Base-by-base conservation (phyloP, 768 basidiomycete species). In the Amanita muscaria region DNA sequence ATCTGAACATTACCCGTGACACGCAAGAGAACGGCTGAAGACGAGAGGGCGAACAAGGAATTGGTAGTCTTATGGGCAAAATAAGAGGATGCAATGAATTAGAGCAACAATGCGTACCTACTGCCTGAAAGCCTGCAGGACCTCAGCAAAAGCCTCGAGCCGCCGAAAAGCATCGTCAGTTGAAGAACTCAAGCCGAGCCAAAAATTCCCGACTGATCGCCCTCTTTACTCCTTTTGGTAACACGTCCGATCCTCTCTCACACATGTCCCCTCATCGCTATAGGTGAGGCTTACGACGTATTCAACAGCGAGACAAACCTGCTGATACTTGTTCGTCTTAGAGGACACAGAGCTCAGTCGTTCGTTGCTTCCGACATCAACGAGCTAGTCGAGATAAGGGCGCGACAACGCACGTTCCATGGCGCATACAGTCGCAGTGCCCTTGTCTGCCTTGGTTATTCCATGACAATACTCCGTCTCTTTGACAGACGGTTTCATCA, bases 361-460 rank as follows among this genome's bases (percentile, higher is more conserved):
- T 81, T 78, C 51, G 54, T 66, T 6, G 64, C 78, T 1, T 53
- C 65, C 14, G 79, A 82, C 51, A 48, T 79, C 24, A 69, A 67
- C 41, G 79, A 82, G 56, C 73, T 82, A 42, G 77, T 77, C 18
- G 88, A 91, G 57, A 61, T 91, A 14, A 73, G 88, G 11, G 88
- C 88, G 1, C 72, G 87, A 22, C 79, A 86, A 51, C 72, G 88
- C 32, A 91, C 88, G 0, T 89, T 88, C 56, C 76, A 89, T 42
- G 88, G 86, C 12, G 85, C 88, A 11, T 90, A 90, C 61, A 72
- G 71, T 30, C 77, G 88, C 21, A 83, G 80, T 0, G 87, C 87
- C 0, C 67, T 91, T 7, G 77, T 78, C 11, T 77, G 78, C 46
- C 68, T 92, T 2, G 82, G 85, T 0, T 88, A 84, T 55, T 72